phyloP scores from a whole-genome alignment of 495 filamentous ascomycete species.

The Bryoglossum gracile region DNA sequence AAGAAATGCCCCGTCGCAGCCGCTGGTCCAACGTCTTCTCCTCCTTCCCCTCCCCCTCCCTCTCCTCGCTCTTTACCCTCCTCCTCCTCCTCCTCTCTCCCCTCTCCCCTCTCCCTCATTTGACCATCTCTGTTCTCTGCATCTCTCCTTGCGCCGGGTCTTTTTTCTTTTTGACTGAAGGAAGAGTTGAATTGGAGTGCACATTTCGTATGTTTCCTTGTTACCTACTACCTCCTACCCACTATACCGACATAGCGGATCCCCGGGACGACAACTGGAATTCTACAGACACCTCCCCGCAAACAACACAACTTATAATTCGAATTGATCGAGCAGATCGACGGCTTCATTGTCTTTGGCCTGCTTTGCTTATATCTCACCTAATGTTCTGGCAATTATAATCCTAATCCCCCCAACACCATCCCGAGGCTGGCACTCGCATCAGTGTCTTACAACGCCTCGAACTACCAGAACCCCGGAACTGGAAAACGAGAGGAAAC shows the following conservation, averaged over 20 bases:
- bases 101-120: background rate
- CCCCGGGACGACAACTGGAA: background rate
- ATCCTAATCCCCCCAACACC: slow-evolving; percentile 17
- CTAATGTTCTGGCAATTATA: slow-evolving; percentile 17
- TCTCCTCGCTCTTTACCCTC: slow-evolving; percentile 1
- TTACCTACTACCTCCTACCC: too few relatives aligned
- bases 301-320: background rate
- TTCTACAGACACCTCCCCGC: background rate
- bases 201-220: background rate
- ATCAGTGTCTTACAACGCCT: slow-evolving; percentile 9
- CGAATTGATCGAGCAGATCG: slow-evolving; percentile 16
- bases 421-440: slow-evolving; percentile 25
- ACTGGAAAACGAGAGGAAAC: background rate
- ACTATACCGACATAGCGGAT: background rate
- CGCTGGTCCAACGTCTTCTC: too few relatives aligned
- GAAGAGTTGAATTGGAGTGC: slow-evolving; percentile 7
- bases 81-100: slow-evolving; percentile 2
- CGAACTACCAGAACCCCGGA: background rate
- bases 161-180: background rate
- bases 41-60: slow-evolving; percentile 6
- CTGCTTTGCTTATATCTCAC: slow-evolving; percentile 5
- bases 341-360: slow-evolving; percentile 25
- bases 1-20: too few relatives aligned
- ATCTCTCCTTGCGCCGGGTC: background rate
- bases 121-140: too few relatives aligned